Conservation (phyloP, 2,329 filamentous ascomycete species). For the Colletotrichum tanaceti region DNA sequence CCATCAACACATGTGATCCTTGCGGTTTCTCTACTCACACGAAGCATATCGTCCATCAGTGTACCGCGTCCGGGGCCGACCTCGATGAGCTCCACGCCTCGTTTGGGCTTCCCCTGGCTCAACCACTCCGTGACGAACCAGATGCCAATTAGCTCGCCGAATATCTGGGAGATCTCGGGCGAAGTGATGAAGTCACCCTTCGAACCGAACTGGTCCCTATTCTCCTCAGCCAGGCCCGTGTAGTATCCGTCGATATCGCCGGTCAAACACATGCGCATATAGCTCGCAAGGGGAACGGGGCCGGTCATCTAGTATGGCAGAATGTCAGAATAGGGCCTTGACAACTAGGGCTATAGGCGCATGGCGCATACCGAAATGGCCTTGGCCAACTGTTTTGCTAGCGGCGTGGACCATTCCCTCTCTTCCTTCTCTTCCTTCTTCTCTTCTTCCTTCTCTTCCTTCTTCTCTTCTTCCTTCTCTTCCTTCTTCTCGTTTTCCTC, state of each 20-base stretch:
- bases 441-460: too few relatives aligned
- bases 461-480: slow-evolving; percentile 70
- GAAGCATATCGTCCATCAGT: slow-evolving; percentile 94
- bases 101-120: slow-evolving; percentile 79
- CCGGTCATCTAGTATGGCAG: slow-evolving; percentile 71
- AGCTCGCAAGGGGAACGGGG: slow-evolving; percentile 89
- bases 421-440: slow-evolving; percentile 43
- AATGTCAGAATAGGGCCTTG: slow-evolving; percentile 5
- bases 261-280: slow-evolving; percentile 98
- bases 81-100: slow-evolving; percentile 89
- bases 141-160: slow-evolving; percentile 92
- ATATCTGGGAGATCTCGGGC: slow-evolving; percentile 96
- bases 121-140: slow-evolving; percentile 99
- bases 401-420: slow-evolving; percentile 88
- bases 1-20: not conserved
- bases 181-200: slow-evolving; percentile 97
- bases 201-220: slow-evolving; percentile 88
- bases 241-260: slow-evolving; percentile 94
- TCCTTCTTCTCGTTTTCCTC: slow-evolving; percentile 9
- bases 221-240: slow-evolving; percentile 75
- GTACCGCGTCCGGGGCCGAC: slow-evolving; percentile 94
- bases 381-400: slow-evolving; percentile 87
- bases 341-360: too few relatives aligned
- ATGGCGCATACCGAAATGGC: slow-evolving; percentile 78
- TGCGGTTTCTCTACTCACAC: slow-evolving; percentile 66